Evolutionary conservation across 108 stramenopile species (phyloP), one percentile per base, ranked within the genome.

Genomic region (Cyclotella sp.): DNA sequence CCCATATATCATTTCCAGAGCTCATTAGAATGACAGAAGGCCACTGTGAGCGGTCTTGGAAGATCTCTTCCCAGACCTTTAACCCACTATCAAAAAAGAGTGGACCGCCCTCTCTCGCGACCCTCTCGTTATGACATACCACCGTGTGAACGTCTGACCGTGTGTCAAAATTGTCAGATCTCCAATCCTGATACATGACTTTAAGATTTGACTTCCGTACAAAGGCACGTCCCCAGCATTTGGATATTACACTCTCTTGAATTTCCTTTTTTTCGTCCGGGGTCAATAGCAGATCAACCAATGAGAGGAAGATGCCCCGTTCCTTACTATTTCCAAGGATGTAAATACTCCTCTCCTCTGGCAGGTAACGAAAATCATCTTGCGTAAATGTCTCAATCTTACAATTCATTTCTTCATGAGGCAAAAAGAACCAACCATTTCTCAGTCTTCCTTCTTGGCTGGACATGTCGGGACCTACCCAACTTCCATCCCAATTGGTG

Each of bases 181-280:
- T 41, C 61, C 74, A 81, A 54, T 81, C 80, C 52, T 81, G 80
- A 26, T 81, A 81, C 52, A 81, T 58, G n/a, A 81, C 44, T 53
- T 70, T 24, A 2, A 81, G 16, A 46, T 81, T 75, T 6, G 52
- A 49, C 52, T 75, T 74, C 6, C 40, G 63, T 9, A 81, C 54
- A 13, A 47, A 12, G 2, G 73, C 68, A 12, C 80, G 30, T 6
- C 80, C 80, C 80, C 73, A 81, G 44, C 80, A 81, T 47, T 74
- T 64, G 2, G 51, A 54, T 29, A 75, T 22, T 5, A 74, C 42
- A 24, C 64, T 68, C 21, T 62, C 24, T 14, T 55, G 22, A 13
- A 74, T 47, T n/a, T 70, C 0, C 39, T 46, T 16, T 52, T 81
- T 81, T 46, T 81, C 80, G 13, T 55, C 30, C 4, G 15, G 14